phyloP scores from a whole-genome alignment of 257 asterid species.

The Solanum virginianum region DNA sequence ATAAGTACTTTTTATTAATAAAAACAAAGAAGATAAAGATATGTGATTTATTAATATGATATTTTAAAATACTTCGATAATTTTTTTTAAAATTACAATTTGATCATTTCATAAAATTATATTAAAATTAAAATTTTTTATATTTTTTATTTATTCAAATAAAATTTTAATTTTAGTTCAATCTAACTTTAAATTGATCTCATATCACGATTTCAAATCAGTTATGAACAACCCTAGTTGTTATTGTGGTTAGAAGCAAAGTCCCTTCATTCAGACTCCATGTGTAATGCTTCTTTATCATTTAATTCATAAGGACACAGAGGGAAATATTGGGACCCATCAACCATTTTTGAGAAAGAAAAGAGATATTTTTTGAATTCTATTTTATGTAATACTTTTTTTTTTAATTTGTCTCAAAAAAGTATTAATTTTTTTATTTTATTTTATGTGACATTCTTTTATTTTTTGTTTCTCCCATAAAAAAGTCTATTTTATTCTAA shows the following conservation, averaged over 20 bases:
- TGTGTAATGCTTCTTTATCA: slow-evolving; percentile 24
- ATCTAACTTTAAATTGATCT: background rate
- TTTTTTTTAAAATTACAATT: background rate
- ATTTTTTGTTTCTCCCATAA: no score
- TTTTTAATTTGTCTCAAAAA: no score
- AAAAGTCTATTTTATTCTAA: no score
- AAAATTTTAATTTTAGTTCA: background rate
- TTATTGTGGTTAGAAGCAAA: slow-evolving; percentile 10
- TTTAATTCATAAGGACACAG: slow-evolving; percentile 3
- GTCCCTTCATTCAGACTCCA: slow-evolving; percentile 33
- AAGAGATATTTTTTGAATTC: no score
- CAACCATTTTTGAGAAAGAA: no score
- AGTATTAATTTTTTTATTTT: no score
- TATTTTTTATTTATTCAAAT: background rate
- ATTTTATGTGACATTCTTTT: background rate
- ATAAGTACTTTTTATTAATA: background rate
- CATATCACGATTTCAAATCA: no score
- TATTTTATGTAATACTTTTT: no score
- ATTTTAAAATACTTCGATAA: background rate
- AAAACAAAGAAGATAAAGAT: background rate
- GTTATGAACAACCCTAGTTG: background rate
- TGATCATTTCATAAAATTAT: background rate
- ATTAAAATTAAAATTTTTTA: background rate
- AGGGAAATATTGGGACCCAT: background rate
- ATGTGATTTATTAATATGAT: background rate